Base-by-base conservation (phyloP, 192 early-diverging fungal genomes). In the Backusella sp. region DNA sequence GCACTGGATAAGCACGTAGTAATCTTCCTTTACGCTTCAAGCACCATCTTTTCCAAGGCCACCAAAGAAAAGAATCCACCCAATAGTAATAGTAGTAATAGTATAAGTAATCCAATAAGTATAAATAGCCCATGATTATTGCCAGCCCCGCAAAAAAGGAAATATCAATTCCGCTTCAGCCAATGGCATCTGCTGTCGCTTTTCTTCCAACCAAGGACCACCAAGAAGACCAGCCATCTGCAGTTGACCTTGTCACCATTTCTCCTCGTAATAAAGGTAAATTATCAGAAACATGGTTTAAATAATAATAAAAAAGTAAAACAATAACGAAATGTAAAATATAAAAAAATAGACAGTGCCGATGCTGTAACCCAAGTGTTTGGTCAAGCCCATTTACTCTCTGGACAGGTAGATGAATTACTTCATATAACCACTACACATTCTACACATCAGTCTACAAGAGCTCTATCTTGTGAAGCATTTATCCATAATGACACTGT, bases 11-110 rank as follows among this genome's bases (percentile, higher is more conserved):
- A 83, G 46, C 73, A 59, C 44, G 68, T 72, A 41, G 74, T 83
- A 34, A 83, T 83, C 52, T 73, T 79, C 72, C 82, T 83, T 75
- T 83, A 75, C 53, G 76, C 82, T 52, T 83, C 82, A 52, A 80
- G 73, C 73, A 75, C 79, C 73, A 72, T 83, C 78, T 77, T 76
- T 67, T 83, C 82, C 39, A 83, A 83, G 66, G 82, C 75, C 73
- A 80, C 78, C 76, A 83, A 83, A 72, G 73, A 79, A 73, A 77
- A 72, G 66, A 79, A 79, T 79, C 41, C 39, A 36, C 39, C 30
- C 17, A 39, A n/a, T 74, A 74, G 52, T 74, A 77, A 39, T 73
- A 80, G 42, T 72, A 82, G 49, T 79, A 79, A 66, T 79, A 78
- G 26, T 75, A 78, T 34, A 70, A 80, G 69, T 80, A 72, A 72